A percentile compares a stretch with the other conserved stretches of the same genome.
These are phyloP conservation scores for Aureobasidium vineae DNA, from an alignment of 2,329 filamentous ascomycete genomes.

Conservation along the genomic window DNA sequence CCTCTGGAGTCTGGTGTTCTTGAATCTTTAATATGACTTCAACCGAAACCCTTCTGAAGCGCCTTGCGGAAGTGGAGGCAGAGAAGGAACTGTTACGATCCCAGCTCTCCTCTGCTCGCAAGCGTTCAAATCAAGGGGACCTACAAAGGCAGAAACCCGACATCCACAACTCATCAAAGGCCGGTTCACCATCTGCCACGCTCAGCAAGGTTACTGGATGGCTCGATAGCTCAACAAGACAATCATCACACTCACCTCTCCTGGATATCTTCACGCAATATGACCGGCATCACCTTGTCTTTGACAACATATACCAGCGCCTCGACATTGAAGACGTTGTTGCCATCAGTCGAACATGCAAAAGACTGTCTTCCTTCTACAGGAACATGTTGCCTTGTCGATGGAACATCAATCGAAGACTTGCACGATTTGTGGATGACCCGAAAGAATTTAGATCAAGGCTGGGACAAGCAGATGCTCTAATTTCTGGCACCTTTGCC, in stretches of 20 bases:
- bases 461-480: constrained; percentile 14
- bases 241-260: constrained; percentile 4
- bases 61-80: background rate
- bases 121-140: background rate
- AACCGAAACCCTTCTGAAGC: background rate
- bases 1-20: background rate
- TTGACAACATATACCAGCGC: constrained; percentile 10
- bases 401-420: constrained; percentile 26
- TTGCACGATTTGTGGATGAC: constrained; percentile 21
- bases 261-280: constrained; percentile 10
- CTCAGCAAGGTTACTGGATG: background rate
- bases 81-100: constrained; percentile 1
- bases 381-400: background rate
- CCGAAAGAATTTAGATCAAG: constrained; percentile 13
- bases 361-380: constrained; percentile 13
- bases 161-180: background rate
- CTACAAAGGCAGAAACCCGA: background rate
- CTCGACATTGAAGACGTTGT: constrained; percentile 10
- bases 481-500: constrained; percentile 26
- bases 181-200: background rate
- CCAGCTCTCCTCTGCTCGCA: background rate
- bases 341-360: constrained; percentile 21
- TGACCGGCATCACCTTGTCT: background rate
- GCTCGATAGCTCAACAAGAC: background rate
- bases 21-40: background rate